phyloP scores from a whole-genome alignment of 2,329 filamentous ascomycete species.

The Beauveria australis region DNA sequence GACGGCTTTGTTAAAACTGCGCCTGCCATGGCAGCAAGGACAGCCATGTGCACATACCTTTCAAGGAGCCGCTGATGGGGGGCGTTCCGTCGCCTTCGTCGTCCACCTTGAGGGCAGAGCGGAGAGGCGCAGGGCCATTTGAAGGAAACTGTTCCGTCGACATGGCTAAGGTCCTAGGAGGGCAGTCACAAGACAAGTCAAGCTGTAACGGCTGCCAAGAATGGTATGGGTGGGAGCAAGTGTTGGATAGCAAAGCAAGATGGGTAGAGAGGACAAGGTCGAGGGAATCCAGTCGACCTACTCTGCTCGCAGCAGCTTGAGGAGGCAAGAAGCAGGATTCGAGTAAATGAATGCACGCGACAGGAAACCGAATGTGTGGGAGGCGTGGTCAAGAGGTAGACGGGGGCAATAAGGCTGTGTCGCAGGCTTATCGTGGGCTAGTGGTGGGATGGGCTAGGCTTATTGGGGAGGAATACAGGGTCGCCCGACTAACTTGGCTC shows the following conservation, averaged over 20 bases:
- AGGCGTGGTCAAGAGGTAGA: not conserved
- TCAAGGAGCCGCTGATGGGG: conserved; percentile 29
- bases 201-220: conserved; percentile 6
- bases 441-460: conserved; percentile 3
- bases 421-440: not conserved
- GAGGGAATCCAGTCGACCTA: not conserved
- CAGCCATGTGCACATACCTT: conserved; percentile 34
- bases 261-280: not conserved
- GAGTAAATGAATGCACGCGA: conserved; percentile 3
- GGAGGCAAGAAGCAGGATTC: not conserved
- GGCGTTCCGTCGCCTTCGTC: conserved; percentile 30
- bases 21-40: not conserved
- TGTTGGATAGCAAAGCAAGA: not conserved
- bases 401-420: not conserved
- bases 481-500: not conserved
- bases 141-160: conserved; percentile 4
- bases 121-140: conserved; percentile 23
- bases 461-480: not conserved
- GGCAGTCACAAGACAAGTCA: conserved; percentile 7
- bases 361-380: conserved; percentile 4
- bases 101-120: conserved; percentile 37
- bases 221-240: conserved; percentile 14
- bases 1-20: no score
- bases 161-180: not conserved
- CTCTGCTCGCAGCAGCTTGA: not conserved